Evolutionary conservation across 352 stramenopile species (phyloP).

Genomic region (Globisporangium carolinianum): DNA sequence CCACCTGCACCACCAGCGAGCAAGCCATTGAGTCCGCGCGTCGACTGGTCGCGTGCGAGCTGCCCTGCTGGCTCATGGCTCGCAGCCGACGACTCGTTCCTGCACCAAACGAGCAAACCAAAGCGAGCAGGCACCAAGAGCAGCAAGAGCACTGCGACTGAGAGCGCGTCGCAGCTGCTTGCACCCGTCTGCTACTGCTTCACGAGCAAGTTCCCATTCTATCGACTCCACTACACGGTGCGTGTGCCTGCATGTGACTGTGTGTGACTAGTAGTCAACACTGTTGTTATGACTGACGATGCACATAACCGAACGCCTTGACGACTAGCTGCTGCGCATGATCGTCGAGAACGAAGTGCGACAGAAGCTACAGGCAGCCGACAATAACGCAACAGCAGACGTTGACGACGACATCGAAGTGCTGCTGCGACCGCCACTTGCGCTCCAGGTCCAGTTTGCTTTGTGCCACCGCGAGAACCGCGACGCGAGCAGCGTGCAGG

Average conservation of each 20-base stretch:
- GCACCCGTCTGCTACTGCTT: slow-evolving; percentile 78
- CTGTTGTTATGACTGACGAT: not conserved
- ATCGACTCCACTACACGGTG: slow-evolving; percentile 78
- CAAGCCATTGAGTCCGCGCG: slow-evolving; percentile 16
- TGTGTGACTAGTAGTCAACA: not conserved
- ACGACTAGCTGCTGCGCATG: slow-evolving; percentile 47
- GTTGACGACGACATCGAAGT: slow-evolving; percentile 42
- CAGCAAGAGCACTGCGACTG: not conserved
- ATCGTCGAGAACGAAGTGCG: slow-evolving; percentile 66
- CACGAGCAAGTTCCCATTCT: slow-evolving; percentile 86
- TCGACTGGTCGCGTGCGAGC: slow-evolving; percentile 24
- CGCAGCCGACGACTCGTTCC: slow-evolving; percentile 8
- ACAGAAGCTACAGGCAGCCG: slow-evolving; percentile 7
- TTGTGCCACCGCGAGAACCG: slow-evolving; percentile 48
- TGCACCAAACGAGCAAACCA: slow-evolving; percentile 7
- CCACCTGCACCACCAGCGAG: slow-evolving; percentile 1
- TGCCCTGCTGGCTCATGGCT: slow-evolving; percentile 13
- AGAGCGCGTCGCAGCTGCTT: slow-evolving; percentile 12
- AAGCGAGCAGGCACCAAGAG: slow-evolving; percentile 2
- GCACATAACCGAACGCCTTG: not conserved
- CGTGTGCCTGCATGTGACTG: not conserved
- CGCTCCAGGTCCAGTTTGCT: slow-evolving; percentile 49
- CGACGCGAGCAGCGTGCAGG: slow-evolving; percentile 3
- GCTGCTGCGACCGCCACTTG: slow-evolving; percentile 37
- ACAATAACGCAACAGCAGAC: slow-evolving; percentile 4